phyloP scores from a whole-genome alignment of 164 flowering plant species.

The Sextonia rubra region DNA sequence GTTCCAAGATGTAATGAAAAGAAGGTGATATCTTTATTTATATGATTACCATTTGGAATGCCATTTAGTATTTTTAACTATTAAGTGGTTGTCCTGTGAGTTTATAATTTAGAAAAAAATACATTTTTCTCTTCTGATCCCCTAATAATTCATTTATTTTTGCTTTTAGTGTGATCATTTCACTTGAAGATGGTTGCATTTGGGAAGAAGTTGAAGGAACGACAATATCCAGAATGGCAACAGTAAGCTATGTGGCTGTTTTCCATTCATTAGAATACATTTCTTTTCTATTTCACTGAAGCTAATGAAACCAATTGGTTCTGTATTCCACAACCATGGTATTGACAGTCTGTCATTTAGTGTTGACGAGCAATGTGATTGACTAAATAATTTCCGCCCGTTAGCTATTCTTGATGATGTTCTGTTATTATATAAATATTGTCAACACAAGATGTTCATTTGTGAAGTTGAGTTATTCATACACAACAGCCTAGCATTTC shows the following conservation, averaged over 20 bases:
- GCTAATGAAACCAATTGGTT: background rate
- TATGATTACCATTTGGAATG: background rate
- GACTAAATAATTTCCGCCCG: background rate
- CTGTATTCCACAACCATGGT: background rate
- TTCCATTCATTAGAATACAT: background rate
- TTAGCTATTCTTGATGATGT: background rate
- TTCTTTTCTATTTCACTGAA: background rate
- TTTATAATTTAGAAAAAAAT: no score
- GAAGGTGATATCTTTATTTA: background rate
- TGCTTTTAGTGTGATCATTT: slow-evolving; percentile 3
- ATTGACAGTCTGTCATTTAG: background rate
- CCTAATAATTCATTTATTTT: background rate
- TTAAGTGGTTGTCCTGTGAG: background rate
- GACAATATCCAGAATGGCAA: slow-evolving; percentile 34
- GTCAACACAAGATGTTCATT: background rate
- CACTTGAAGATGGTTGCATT: slow-evolving; percentile 30
- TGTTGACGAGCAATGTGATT: background rate
- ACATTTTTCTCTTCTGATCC: background rate
- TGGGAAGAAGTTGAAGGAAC: slow-evolving; percentile 36
- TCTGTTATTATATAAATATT: no score
- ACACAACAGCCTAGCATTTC: background rate
- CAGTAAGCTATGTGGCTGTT: slow-evolving; percentile 15
- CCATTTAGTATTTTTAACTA: background rate
- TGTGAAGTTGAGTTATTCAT: background rate
- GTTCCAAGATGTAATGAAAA: background rate